A percentile compares a stretch with the other conserved stretches of the same genome.
Conservation (phyloP, 768 basidiomycete species). For the Auriculariales sp. region DNA sequence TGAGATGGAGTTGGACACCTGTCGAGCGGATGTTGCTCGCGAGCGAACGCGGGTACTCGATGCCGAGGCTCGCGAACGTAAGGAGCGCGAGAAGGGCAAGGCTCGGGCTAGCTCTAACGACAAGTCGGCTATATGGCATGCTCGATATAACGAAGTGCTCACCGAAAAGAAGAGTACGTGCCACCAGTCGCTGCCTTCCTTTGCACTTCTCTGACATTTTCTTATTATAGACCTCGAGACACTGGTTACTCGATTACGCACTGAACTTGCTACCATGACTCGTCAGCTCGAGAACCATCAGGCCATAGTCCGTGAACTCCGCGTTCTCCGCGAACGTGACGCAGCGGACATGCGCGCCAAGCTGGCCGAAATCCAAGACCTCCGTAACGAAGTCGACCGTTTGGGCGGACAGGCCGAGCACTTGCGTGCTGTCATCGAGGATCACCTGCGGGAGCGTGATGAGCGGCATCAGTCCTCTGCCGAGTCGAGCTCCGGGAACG, state of each 20-base stretch:
- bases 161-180: constrained; percentile 76
- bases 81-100: constrained; percentile 11
- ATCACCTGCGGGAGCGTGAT: constrained; percentile 64
- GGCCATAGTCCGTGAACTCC: constrained; percentile 49
- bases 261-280: constrained; percentile 66
- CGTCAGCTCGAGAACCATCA: constrained; percentile 60
- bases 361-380: constrained; percentile 46
- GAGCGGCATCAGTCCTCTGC: constrained; percentile 11
- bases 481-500: constrained; percentile 11
- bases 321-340: constrained; percentile 48
- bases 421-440: constrained; percentile 74
- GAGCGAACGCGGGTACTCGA: constrained; percentile 55
- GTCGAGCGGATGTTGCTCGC: constrained; percentile 59
- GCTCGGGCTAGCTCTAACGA: background rate
- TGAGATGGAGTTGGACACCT: constrained; percentile 73
- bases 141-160: constrained; percentile 58
- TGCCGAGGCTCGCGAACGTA: constrained; percentile 21
- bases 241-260: constrained; percentile 54
- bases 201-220: background rate
- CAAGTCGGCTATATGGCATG: constrained; percentile 11
- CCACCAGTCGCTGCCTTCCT: background rate
- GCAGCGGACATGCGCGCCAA: constrained; percentile 41
- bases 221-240: constrained; percentile 55
- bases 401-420: constrained; percentile 78
- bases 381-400: constrained; percentile 65